These are phyloP conservation scores for Xanthoconium stramineum DNA, from an alignment of 768 basidiomycete species.

Conservation along the genomic window DNA sequence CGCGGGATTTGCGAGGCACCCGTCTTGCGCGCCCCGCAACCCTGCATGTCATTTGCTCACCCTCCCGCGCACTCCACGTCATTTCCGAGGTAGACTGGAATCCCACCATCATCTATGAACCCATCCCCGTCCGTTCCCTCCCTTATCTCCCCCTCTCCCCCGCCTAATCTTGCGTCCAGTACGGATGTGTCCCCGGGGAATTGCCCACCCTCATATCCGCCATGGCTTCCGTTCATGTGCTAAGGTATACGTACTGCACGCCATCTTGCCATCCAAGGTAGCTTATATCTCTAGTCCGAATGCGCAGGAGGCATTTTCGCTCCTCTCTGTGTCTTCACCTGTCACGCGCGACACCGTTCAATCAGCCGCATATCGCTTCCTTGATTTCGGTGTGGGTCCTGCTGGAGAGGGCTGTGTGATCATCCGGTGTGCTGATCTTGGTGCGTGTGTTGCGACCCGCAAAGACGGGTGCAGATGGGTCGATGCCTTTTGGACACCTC, in stretches of 20 bases:
- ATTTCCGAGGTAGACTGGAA: slow-evolving; percentile 68
- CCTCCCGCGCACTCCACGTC: slow-evolving; percentile 62
- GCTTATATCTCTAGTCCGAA: slow-evolving; percentile 59
- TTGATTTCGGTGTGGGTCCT: slow-evolving; percentile 56
- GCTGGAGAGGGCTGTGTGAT: slow-evolving; percentile 56
- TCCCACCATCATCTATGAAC: slow-evolving; percentile 76
- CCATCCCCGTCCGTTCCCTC: slow-evolving; percentile 65
- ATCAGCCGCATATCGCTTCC: slow-evolving; percentile 59
- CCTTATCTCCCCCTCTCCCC: background rate
- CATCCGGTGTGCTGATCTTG: slow-evolving; percentile 71
- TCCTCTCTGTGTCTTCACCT: slow-evolving; percentile 53
- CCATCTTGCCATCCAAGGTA: background rate
- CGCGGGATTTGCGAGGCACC: slow-evolving; percentile 60
- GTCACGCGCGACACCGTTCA: slow-evolving; percentile 54
- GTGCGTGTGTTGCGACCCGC: slow-evolving; percentile 59
- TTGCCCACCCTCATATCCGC: slow-evolving; percentile 61
- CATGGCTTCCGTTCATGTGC: slow-evolving; percentile 56
- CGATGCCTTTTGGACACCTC: slow-evolving; percentile 66
- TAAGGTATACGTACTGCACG: slow-evolving; percentile 49
- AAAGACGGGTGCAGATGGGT: slow-evolving; percentile 54
- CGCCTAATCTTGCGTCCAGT: slow-evolving; percentile 37
- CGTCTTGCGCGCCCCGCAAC: slow-evolving; percentile 47
- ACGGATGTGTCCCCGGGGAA: slow-evolving; percentile 77
- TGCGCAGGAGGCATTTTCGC: slow-evolving; percentile 73
- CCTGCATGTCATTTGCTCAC: slow-evolving; percentile 87